phyloP scores from a whole-genome alignment of 2,329 filamentous ascomycete species.

The Parasarocladium wereldwijsianum region DNA sequence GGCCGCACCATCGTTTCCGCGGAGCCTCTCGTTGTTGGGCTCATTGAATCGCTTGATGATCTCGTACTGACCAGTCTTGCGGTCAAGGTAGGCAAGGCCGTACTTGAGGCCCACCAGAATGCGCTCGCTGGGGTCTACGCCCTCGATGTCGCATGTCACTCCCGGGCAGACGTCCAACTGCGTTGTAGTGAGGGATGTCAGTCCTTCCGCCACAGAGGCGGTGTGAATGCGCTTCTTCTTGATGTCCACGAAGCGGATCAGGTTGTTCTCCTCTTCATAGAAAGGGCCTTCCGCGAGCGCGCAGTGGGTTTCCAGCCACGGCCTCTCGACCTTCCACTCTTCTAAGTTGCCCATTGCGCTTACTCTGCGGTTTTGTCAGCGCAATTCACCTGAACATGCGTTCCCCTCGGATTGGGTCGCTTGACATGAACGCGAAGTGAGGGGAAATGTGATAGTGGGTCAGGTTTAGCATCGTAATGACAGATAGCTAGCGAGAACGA shows the following conservation, averaged over 20 bases:
- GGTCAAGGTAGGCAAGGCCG: slow-evolving; percentile 66
- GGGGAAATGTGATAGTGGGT: too few relatives aligned
- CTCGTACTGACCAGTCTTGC: slow-evolving; percentile 37
- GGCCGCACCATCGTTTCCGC: slow-evolving; percentile 70
- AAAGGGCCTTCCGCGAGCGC: slow-evolving; percentile 60
- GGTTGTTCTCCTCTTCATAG: slow-evolving; percentile 51
- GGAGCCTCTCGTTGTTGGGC: slow-evolving; percentile 34
- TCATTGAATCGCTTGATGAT: slow-evolving; percentile 35
- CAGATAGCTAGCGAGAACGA: too few relatives aligned
- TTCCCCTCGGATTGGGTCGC: too few relatives aligned
- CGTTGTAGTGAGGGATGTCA: slow-evolving; percentile 45
- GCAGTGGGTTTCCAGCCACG: slow-evolving; percentile 47
- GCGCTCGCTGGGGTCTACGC: slow-evolving; percentile 43
- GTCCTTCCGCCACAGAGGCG: slow-evolving; percentile 49
- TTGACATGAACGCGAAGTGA: too few relatives aligned
- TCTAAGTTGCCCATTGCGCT: slow-evolving; percentile 23
- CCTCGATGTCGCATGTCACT: slow-evolving; percentile 68
- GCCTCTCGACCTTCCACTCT: slow-evolving; percentile 34
- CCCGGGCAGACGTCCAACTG: slow-evolving; percentile 40
- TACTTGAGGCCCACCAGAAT: slow-evolving; percentile 70
- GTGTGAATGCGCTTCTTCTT: slow-evolving; percentile 60
- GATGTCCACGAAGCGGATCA: slow-evolving; percentile 71
- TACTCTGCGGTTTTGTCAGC: neutral
- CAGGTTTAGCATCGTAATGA: too few relatives aligned
- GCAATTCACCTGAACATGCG: too few relatives aligned